A percentile compares a stretch with the other conserved stretches of the same genome.
Conservation (phyloP, 1,284 basidiomycete species). For the Cryptococcus sp. region DNA sequence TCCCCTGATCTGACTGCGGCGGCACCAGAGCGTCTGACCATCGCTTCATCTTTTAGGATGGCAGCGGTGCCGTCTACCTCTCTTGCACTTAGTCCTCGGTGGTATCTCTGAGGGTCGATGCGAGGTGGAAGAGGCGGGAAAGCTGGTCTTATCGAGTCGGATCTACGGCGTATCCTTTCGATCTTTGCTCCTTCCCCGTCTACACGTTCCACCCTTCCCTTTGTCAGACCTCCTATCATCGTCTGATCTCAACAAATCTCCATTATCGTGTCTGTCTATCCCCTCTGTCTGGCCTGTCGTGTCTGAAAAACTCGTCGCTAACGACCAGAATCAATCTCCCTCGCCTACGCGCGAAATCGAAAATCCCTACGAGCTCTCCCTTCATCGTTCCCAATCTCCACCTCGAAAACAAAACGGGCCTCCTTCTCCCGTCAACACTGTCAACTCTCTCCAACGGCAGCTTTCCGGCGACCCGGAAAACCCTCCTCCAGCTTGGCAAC, state of each 20-base stretch:
- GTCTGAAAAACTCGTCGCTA: too few species aligned
- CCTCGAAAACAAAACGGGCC: constrained; percentile 5
- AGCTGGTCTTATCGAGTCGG: background rate
- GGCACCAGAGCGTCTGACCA: too few species aligned
- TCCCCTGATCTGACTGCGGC: background rate
- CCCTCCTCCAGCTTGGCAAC: constrained; percentile 42
- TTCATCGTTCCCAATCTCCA: constrained; percentile 8
- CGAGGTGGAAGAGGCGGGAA: too few species aligned
- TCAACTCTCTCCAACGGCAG: constrained; percentile 28
- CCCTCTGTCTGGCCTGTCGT: too few species aligned
- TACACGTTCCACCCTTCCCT: background rate
- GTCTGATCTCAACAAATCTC: background rate
- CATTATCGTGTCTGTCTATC: background rate
- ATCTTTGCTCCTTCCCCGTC: background rate
- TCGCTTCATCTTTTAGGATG: too few species aligned
- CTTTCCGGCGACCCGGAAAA: constrained; percentile 38
- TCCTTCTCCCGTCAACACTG: constrained; percentile 17
- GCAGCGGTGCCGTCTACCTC: too few species aligned
- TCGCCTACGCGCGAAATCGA: constrained; percentile 21
- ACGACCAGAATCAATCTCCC: constrained; percentile 24
- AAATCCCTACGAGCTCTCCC: constrained; percentile 27
- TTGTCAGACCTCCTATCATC: background rate
- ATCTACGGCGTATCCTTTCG: background rate
- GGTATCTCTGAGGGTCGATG: too few species aligned
- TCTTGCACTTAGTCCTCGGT: too few species aligned